phyloP scores from a whole-genome alignment of 345 rosid genomes.

The Syzygium aqueum region DNA sequence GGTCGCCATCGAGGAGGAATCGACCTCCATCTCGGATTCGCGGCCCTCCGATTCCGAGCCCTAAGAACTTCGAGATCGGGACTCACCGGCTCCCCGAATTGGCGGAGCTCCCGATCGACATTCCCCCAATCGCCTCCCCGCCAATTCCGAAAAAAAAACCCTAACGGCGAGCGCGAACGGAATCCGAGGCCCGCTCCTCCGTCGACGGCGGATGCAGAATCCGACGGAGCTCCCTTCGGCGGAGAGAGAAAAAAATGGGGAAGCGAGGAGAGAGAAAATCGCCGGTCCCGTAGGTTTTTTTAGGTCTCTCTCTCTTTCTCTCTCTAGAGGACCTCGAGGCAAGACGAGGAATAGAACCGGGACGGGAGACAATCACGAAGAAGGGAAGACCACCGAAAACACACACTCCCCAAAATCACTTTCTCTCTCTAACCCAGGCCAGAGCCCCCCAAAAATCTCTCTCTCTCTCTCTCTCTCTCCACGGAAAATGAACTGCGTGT shows the following conservation, averaged over 20 bases:
- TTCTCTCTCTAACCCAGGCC: background rate
- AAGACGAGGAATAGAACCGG: background rate
- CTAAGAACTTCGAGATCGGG: constrained; percentile 55
- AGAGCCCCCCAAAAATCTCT: background rate
- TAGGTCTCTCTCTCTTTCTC: background rate
- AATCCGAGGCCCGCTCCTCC: background rate
- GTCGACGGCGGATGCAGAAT: background rate
- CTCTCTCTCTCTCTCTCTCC: background rate
- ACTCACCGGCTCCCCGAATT: constrained; percentile 15
- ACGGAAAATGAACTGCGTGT: background rate
- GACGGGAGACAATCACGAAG: constrained; percentile 4
- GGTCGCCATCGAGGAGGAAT: constrained; percentile 63
- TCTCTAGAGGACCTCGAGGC: background rate
- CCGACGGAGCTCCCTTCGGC: background rate
- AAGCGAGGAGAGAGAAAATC: background rate
- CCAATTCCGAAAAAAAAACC: background rate
- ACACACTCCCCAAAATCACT: background rate
- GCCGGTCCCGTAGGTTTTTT: background rate
- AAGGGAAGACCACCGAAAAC: background rate
- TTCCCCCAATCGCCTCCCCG: background rate
- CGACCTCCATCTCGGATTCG: constrained; percentile 55
- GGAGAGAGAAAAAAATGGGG: background rate
- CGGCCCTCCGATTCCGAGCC: constrained; percentile 10
- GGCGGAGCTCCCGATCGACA: background rate
- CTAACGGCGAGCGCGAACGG: background rate